These are phyloP conservation scores for Apophysomyces ossiformis DNA, from an alignment of 371 early-diverging fungal species.

Conservation along the genomic window DNA sequence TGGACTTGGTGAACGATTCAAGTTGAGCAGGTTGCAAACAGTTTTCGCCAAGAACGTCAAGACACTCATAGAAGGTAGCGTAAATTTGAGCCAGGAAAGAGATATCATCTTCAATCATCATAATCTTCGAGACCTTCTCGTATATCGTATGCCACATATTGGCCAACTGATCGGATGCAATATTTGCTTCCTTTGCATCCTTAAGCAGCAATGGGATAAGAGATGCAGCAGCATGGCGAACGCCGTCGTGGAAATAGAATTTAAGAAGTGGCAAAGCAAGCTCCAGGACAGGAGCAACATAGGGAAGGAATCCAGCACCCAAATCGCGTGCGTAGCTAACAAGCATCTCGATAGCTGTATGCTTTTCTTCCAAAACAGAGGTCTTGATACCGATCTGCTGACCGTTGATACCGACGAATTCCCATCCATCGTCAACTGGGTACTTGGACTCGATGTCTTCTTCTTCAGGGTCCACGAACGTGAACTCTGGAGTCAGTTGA, in stretches of 20 bases:
- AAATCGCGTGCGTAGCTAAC: constrained; percentile 92
- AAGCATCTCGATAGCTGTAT: constrained; percentile 97
- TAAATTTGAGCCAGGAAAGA: constrained; percentile 79
- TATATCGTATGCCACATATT: constrained; percentile 71
- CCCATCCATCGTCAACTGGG: constrained; percentile 95
- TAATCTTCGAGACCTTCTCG: constrained; percentile 70
- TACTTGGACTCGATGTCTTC: constrained; percentile 88
- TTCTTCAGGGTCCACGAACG: constrained; percentile 81
- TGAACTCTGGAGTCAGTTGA: constrained; percentile 90
- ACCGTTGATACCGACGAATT: constrained; percentile 86
- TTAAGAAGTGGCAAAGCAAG: constrained; percentile 88
- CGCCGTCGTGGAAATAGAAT: constrained; percentile 97
- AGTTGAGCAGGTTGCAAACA: constrained; percentile 68
- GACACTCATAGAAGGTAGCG: constrained; percentile 72
- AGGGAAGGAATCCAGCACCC: constrained; percentile 86
- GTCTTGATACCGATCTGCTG: constrained; percentile 96
- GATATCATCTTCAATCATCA: constrained; percentile 79
- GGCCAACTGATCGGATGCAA: constrained; percentile 44
- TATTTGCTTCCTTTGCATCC: constrained; percentile 60
- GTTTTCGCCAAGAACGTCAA: constrained; percentile 71
- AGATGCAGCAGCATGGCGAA: constrained; percentile 86
- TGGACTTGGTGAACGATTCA: constrained; percentile 68
- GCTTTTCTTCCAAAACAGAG: constrained; percentile 93
- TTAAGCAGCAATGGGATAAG: constrained; percentile 82
- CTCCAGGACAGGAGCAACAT: constrained; percentile 80